These are phyloP conservation scores for Pistacia integerrima DNA, from an alignment of 345 rosid species.

Conservation along the genomic window DNA sequence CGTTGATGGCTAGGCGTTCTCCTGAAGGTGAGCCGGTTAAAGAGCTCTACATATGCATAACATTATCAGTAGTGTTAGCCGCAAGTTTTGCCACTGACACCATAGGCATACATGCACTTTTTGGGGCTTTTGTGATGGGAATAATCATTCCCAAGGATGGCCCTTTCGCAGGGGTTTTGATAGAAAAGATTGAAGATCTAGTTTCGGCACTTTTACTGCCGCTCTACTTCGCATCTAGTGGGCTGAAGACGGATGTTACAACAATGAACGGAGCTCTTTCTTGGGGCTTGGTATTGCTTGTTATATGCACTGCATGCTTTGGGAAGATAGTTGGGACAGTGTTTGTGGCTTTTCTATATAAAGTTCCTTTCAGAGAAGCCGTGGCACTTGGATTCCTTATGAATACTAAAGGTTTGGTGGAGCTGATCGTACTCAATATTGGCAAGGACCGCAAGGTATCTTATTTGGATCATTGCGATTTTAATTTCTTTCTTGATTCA, in stretches of 20 bases:
- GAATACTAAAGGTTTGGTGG: constrained; percentile 58
- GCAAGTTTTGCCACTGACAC: constrained; percentile 42
- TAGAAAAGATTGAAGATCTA: constrained; percentile 55
- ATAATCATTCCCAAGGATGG: constrained; percentile 48
- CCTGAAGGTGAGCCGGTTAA: constrained; percentile 51
- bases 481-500: too few relatives aligned
- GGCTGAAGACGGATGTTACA: constrained; percentile 46
- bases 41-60: constrained; percentile 45
- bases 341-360: constrained; percentile 20
- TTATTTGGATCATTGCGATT: too few relatives aligned
- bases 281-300: constrained; percentile 46
- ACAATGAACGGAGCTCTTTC: constrained; percentile 44
- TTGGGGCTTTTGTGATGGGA: constrained; percentile 53
- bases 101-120: constrained; percentile 50
- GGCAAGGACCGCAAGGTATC: constrained; percentile 49
- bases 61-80: constrained; percentile 34
- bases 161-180: constrained; percentile 37
- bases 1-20: constrained; percentile 35
- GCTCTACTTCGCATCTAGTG: constrained; percentile 44
- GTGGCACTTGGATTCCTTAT: constrained; percentile 42
- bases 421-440: constrained; percentile 52
- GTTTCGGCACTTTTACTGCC: constrained; percentile 47
- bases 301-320: constrained; percentile 40
- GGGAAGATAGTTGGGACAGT: constrained; percentile 46
- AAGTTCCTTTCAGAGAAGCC: constrained; percentile 36